Conservation (phyloP, 2,329 filamentous ascomycete genomes). For the Fusarium citri region DNA sequence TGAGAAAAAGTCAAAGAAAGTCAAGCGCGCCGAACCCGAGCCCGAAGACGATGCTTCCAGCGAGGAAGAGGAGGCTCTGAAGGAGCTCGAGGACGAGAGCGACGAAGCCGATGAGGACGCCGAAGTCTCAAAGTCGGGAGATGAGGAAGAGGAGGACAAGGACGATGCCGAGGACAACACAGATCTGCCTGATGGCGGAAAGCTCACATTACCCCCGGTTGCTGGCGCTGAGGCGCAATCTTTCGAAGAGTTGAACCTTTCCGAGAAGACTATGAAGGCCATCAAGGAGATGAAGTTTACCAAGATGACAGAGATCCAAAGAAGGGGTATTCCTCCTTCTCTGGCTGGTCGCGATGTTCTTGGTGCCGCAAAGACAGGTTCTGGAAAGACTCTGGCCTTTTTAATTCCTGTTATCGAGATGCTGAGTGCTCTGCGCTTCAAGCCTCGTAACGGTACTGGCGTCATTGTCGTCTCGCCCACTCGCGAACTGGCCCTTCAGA, state of each 20-base stretch:
- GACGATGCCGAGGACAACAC: slow-evolving; percentile 48
- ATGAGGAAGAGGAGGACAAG: slow-evolving; percentile 44
- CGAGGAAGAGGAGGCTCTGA: slow-evolving; percentile 46
- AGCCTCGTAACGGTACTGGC: slow-evolving; percentile 92
- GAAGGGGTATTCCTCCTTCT: slow-evolving; percentile 85
- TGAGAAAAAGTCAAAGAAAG: slow-evolving; percentile 57
- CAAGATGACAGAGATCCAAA: slow-evolving; percentile 96
- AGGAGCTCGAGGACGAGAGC: slow-evolving; percentile 42
- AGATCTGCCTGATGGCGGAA: slow-evolving; percentile 53
- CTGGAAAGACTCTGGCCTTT: slow-evolving; percentile 95
- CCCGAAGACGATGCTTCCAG: slow-evolving; percentile 45
- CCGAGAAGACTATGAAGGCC: slow-evolving; percentile 87
- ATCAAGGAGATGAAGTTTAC: slow-evolving; percentile 93
- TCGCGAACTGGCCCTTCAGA: slow-evolving; percentile 92
- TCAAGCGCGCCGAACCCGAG: slow-evolving; percentile 51
- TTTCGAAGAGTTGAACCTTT: slow-evolving; percentile 86
- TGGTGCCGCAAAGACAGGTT: slow-evolving; percentile 95
- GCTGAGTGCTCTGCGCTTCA: slow-evolving; percentile 89
- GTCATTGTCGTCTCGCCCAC: slow-evolving; percentile 94
- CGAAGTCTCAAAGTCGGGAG: slow-evolving; percentile 47
- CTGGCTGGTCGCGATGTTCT: slow-evolving; percentile 92
- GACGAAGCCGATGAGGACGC: slow-evolving; percentile 49
- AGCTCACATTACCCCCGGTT: slow-evolving; percentile 65
- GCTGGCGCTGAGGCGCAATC: slow-evolving; percentile 70
- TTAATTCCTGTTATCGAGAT: slow-evolving; percentile 95